phyloP scores from a whole-genome alignment of 1,284 basidiomycete species.

The Butyriboletus pseudospeciosus region DNA sequence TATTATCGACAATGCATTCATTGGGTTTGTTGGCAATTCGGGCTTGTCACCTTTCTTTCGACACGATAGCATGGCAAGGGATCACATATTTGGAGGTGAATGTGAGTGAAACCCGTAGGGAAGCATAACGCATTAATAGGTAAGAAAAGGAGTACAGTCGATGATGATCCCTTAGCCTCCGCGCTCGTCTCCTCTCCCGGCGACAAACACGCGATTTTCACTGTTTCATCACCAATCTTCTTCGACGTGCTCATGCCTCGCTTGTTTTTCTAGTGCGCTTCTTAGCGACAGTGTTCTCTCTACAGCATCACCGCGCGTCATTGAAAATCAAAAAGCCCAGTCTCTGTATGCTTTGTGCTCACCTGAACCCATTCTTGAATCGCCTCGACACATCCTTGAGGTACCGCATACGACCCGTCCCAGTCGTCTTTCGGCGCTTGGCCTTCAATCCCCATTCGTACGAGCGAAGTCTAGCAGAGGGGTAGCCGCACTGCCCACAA shows the following conservation, averaged over 20 bases:
- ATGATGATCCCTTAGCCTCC: background rate
- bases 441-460: constrained; percentile 99
- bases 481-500: constrained; percentile 96
- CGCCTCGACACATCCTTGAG: constrained; percentile 87
- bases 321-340: background rate
- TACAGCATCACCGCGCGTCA: constrained; percentile 22
- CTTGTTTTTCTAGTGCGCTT: constrained; percentile 48
- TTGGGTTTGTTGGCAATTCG: background rate
- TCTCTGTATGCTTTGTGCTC: constrained; percentile 17
- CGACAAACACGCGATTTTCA: background rate
- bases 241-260: constrained; percentile 40
- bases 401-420: constrained; percentile 94
- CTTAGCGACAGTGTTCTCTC: constrained; percentile 77
- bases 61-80: constrained; percentile 9
- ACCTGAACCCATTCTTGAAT: constrained; percentile 99
- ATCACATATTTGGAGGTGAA: constrained; percentile 21
- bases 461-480: constrained; percentile 90
- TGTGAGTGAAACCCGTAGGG: constrained; percentile 1
- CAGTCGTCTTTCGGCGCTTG: constrained; percentile 98
- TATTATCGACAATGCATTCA: constrained; percentile 9
- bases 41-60: background rate
- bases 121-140: constrained; percentile 6
- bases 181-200: background rate
- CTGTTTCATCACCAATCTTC: background rate
- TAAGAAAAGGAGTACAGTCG: constrained; percentile 14